Conservation (phyloP, 352 stramenopile species). For the Pythium aquatile region DNA sequence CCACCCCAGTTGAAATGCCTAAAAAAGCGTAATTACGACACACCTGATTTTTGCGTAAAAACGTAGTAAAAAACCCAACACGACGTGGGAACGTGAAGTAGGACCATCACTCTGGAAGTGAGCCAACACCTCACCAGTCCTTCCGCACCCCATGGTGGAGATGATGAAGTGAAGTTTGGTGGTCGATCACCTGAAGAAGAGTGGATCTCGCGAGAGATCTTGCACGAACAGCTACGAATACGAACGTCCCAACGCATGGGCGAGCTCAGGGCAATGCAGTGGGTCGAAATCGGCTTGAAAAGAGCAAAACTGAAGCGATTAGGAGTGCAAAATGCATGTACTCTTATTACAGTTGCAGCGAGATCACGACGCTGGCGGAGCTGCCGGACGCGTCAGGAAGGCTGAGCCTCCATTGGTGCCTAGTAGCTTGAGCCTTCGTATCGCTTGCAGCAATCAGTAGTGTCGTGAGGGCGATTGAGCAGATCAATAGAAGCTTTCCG, state of each 20-base stretch:
- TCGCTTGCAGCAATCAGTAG: neutral
- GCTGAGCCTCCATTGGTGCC: neutral
- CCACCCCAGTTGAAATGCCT: neutral
- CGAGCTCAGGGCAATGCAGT: neutral
- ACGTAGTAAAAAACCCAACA: neutral
- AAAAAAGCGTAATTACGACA: neutral
- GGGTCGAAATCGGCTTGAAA: neutral
- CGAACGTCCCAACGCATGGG: neutral
- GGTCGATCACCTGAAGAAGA: neutral
- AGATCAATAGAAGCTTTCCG: neutral
- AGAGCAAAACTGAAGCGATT: constrained; percentile 3
- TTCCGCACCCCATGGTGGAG: neutral
- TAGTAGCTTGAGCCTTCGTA: neutral
- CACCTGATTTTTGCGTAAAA: constrained; percentile 9
- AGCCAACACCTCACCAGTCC: neutral
- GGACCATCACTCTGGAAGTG: neutral
- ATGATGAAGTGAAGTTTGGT: neutral
- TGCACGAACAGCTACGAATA: neutral
- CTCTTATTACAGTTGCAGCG: constrained; percentile 24
- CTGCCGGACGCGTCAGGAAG: neutral
- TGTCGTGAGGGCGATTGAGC: neutral
- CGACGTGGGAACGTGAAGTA: neutral
- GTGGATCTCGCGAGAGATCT: neutral
- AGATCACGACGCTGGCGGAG: neutral
- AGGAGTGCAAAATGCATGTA: constrained; percentile 26